Percentiles rank a stretch among this genome's conserved stretches.
Conservation (phyloP, 495 filamentous ascomycete genomes). For the Xanthoparmelia taractica region DNA sequence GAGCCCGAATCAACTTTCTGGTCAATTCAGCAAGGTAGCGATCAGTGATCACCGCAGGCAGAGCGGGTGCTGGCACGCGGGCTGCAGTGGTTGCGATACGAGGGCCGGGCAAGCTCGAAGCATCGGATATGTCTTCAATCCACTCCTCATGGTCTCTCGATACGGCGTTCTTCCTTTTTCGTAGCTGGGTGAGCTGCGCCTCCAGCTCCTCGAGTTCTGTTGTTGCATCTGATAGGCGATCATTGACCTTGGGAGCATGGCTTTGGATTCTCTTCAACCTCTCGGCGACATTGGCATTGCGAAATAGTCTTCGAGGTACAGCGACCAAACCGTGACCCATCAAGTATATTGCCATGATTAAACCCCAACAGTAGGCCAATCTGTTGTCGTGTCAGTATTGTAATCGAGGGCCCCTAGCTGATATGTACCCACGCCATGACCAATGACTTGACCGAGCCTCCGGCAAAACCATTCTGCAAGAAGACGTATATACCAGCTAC, state of each 20-base stretch:
- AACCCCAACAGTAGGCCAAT: constrained; percentile 85
- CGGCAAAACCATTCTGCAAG: constrained; percentile 62
- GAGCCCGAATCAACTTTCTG: constrained; percentile 65
- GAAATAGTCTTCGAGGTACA: constrained; percentile 72
- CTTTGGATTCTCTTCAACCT: constrained; percentile 66
- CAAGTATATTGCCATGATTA: constrained; percentile 84
- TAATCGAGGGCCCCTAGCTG: not conserved
- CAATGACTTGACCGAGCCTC: constrained; percentile 61
- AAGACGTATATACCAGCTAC: constrained; percentile 79
- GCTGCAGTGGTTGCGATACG: constrained; percentile 43
- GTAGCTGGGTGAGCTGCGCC: constrained; percentile 65
- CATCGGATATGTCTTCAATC: constrained; percentile 85
- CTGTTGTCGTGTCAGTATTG: constrained; percentile 11
- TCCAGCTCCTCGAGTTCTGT: constrained; percentile 75
- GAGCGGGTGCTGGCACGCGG: constrained; percentile 31
- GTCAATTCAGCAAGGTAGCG: constrained; percentile 87
- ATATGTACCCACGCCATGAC: constrained; percentile 57
- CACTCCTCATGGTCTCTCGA: constrained; percentile 78
- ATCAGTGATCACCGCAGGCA: constrained; percentile 82
- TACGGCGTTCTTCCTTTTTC: constrained; percentile 74
- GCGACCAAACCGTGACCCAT: constrained; percentile 97
- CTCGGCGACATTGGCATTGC: constrained; percentile 63
- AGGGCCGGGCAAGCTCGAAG: constrained; percentile 58
- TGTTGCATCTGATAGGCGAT: constrained; percentile 79
- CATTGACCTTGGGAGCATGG: constrained; percentile 72